A percentile compares a stretch with the other conserved stretches of the same genome.
phyloP scores from a whole-genome alignment of 1,284 basidiomycete genomes.

The Kwoniella shivajii region DNA sequence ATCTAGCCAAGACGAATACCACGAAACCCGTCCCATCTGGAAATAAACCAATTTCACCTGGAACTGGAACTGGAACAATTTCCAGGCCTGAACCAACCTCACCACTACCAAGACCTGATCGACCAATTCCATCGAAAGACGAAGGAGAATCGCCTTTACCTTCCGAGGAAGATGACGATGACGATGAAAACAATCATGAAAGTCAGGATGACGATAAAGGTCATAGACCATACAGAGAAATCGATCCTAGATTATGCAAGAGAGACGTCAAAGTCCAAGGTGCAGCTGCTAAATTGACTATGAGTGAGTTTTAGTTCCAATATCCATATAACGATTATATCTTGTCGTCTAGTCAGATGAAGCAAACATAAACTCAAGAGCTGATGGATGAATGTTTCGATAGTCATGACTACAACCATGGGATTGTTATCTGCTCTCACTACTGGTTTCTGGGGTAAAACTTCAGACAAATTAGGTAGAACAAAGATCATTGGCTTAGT shows the following conservation, averaged over 20 bases:
- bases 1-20: background rate
- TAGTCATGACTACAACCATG: constrained; percentile 71
- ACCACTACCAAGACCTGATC: constrained; percentile 21
- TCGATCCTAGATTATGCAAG: constrained; percentile 60
- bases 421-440: constrained; percentile 81
- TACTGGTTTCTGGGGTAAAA: constrained; percentile 84
- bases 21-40: background rate
- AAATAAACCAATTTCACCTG: no score
- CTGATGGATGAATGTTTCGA: no score
- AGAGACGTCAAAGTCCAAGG: constrained; percentile 72
- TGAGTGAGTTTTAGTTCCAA: constrained; percentile 58
- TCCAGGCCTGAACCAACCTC: constrained; percentile 10
- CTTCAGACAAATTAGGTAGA: constrained; percentile 75
- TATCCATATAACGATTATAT: background rate
- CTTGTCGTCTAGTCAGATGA: no score
- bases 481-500: constrained; percentile 71
- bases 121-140: constrained; percentile 5
- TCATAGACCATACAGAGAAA: constrained; percentile 36
- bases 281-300: constrained; percentile 66
- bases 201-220: constrained; percentile 1
- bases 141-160: background rate
- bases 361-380: constrained; percentile 8
- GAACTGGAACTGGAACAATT: background rate
- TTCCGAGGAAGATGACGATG: background rate
- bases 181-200: constrained; percentile 8